Conservation (phyloP, 2,329 filamentous ascomycete genomes). For the Fusarium nelsonii region DNA sequence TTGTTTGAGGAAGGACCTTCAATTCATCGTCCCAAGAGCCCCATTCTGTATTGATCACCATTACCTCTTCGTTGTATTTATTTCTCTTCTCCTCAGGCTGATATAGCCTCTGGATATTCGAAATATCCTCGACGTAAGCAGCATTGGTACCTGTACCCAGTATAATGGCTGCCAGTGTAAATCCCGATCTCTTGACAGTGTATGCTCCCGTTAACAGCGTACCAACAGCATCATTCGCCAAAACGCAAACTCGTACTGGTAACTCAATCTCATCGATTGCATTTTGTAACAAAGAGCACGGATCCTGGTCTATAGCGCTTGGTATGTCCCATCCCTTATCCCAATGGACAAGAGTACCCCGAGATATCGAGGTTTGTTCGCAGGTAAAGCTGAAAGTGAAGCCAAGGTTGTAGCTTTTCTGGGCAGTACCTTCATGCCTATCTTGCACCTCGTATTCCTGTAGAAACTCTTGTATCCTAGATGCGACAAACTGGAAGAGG, state of each 20-base stretch:
- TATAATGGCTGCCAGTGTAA: conserved; percentile 3
- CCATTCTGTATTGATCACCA: conserved; percentile 25
- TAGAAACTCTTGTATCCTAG: neutral
- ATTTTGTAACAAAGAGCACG: conserved; percentile 1
- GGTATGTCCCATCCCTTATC: conserved; percentile 26
- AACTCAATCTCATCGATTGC: neutral
- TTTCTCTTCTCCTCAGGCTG: accelerated
- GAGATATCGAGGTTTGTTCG: conserved; percentile 5
- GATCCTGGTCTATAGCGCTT: conserved; percentile 1
- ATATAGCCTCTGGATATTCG: neutral
- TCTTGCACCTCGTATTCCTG: neutral
- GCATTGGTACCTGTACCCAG: conserved; percentile 14
- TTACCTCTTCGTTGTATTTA: accelerated
- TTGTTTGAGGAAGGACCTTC: conserved; percentile 3
- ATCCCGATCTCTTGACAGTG: neutral
- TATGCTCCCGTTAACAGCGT: conserved; percentile 4
- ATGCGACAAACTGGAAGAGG: conserved; percentile 9
- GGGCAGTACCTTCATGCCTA: accelerated
- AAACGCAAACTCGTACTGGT: neutral
- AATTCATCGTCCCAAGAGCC: conserved; percentile 12
- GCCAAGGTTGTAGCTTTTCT: neutral
- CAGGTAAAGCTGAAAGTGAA: conserved; percentile 22
- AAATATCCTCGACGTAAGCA: neutral
- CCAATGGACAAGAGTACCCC: conserved; percentile 12
- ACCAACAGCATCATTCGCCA: conserved; percentile 16